Conservation (phyloP, 108 stramenopile species). For the Pseudonitzschia multistriata region DNA sequence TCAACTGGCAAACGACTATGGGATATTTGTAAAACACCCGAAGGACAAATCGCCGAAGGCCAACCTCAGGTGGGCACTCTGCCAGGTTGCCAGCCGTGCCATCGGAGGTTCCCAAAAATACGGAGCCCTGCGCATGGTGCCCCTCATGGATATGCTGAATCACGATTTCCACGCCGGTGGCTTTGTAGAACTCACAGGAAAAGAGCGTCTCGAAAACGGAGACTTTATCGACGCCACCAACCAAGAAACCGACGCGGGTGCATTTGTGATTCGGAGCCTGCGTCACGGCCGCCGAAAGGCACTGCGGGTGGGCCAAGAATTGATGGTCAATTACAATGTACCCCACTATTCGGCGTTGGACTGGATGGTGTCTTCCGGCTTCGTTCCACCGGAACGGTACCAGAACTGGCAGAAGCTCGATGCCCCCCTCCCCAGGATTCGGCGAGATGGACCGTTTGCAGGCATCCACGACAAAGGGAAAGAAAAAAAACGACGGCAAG, state of each 20-base stretch:
- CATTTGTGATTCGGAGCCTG: conserved; percentile 70
- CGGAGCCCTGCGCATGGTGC: conserved; percentile 68
- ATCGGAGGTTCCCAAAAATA: conserved; percentile 57
- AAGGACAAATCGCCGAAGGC: conserved; percentile 29
- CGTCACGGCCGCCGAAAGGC: conserved; percentile 67
- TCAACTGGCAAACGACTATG: conserved; percentile 42
- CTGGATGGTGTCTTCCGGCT: conserved; percentile 84
- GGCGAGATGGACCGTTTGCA: conserved; percentile 35
- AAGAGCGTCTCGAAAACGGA: conserved; percentile 44
- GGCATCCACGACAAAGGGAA: background rate
- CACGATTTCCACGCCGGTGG: conserved; percentile 74
- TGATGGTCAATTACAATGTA: conserved; percentile 85
- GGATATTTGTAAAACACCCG: conserved; percentile 40
- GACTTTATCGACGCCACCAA: conserved; percentile 45
- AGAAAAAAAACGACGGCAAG: background rate
- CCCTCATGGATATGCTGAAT: conserved; percentile 80
- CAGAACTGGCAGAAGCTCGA: conserved; percentile 56
- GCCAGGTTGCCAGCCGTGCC: conserved; percentile 77
- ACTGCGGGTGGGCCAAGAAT: conserved; percentile 67
- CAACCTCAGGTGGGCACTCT: conserved; percentile 77
- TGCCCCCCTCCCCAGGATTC: conserved; percentile 42
- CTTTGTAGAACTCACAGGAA: conserved; percentile 68
- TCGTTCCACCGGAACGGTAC: conserved; percentile 77
- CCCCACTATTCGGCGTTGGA: conserved; percentile 77
- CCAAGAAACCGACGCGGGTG: conserved; percentile 57